phyloP scores from a whole-genome alignment of 768 basidiomycete genomes.

The Kwoniella pini region DNA sequence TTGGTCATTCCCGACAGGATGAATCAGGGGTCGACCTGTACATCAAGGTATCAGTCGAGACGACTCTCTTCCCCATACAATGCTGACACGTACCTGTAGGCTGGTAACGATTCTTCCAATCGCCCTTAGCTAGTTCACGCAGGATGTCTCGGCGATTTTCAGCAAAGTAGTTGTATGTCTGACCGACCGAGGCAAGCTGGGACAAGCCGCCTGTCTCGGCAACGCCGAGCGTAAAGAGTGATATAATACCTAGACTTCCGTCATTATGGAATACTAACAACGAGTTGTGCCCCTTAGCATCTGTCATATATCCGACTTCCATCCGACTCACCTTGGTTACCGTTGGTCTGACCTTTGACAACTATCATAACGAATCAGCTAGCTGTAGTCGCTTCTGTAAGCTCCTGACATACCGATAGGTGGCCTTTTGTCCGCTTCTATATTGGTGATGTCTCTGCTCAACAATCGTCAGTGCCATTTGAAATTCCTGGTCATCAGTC shows the following conservation, averaged over 20 bases:
- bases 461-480: not conserved
- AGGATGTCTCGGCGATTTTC: slow-evolving; percentile 26
- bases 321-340: slow-evolving; percentile 25
- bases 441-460: slow-evolving; percentile 31
- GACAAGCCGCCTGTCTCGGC: slow-evolving; percentile 33
- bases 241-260: slow-evolving; percentile 24
- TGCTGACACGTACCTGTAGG: slow-evolving; percentile 19
- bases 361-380: slow-evolving; percentile 7
- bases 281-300: not conserved
- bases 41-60: not conserved
- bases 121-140: slow-evolving; percentile 21
- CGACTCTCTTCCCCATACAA: not conserved
- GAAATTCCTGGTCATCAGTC: not conserved
- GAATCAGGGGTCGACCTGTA: not conserved
- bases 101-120: slow-evolving; percentile 22
- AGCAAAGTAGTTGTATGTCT: slow-evolving; percentile 33
- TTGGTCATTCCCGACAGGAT: slow-evolving; percentile 1
- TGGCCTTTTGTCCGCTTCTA: slow-evolving; percentile 31
- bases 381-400: not conserved
- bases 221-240: slow-evolving; percentile 29
- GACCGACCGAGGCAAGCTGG: slow-evolving; percentile 29
- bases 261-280: slow-evolving; percentile 31
- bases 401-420: slow-evolving; percentile 20
- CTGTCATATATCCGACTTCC: not conserved
- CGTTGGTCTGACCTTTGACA: slow-evolving; percentile 34